Percentiles rank a stretch among this genome's conserved stretches.
These are phyloP conservation scores for Aspergillus sparsus DNA, from an alignment of 495 filamentous ascomycete species.

Conservation along the genomic window DNA sequence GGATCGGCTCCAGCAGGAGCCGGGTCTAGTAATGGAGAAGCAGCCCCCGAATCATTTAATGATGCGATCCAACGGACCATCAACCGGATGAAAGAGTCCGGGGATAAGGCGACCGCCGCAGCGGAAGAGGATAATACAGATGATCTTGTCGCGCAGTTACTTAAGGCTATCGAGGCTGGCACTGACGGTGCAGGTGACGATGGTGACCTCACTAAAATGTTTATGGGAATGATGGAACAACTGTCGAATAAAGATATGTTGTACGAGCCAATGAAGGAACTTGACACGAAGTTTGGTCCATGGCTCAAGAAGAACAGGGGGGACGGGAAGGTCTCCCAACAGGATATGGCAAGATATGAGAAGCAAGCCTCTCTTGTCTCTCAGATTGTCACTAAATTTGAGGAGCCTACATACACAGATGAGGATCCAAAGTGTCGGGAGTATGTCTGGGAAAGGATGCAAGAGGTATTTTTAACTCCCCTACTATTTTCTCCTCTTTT, in stretches of 20 bases:
- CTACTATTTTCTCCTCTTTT: background rate
- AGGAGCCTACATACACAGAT: slow-evolving; percentile 75
- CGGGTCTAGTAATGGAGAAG: background rate
- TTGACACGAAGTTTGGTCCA: slow-evolving; percentile 82
- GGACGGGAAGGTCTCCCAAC: slow-evolving; percentile 57
- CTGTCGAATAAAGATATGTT: slow-evolving; percentile 96
- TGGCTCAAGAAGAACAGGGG: slow-evolving; percentile 81
- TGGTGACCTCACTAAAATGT: slow-evolving; percentile 87
- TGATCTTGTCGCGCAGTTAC: slow-evolving; percentile 79
- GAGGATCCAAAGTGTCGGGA: slow-evolving; percentile 78
- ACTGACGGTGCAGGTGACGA: slow-evolving; percentile 67
- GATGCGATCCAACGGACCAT: slow-evolving; percentile 88
- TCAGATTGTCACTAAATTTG: slow-evolving; percentile 88
- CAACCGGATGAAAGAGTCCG: slow-evolving; percentile 88
- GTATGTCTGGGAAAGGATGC: slow-evolving; percentile 96
- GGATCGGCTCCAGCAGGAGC: slow-evolving; percentile 25
- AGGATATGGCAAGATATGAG: slow-evolving; percentile 77
- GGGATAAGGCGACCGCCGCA: slow-evolving; percentile 77
- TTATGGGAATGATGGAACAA: slow-evolving; percentile 98
- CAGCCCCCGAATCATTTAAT: slow-evolving; percentile 66
- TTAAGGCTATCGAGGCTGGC: slow-evolving; percentile 70
- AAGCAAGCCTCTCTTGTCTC: slow-evolving; percentile 78
- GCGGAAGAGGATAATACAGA: slow-evolving; percentile 67
- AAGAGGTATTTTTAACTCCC: slow-evolving; percentile 66
- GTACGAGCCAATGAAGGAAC: slow-evolving; percentile 97